These are phyloP conservation scores for Microdochium paspali DNA, from an alignment of 2,329 filamentous ascomycete genomes.

Conservation along the genomic window DNA sequence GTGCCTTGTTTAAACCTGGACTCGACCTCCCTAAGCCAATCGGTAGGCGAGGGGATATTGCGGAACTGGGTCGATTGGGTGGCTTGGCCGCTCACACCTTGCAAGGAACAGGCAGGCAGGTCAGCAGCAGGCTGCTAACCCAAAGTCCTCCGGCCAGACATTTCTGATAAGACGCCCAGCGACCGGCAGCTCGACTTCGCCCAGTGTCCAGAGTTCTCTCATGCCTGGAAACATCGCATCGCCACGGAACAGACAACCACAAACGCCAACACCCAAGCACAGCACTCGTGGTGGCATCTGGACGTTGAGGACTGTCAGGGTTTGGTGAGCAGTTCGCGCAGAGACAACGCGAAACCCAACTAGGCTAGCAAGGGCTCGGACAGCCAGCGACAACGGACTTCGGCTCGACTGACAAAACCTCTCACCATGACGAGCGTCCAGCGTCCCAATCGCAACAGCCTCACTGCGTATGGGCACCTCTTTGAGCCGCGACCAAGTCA, in stretches of 20 bases:
- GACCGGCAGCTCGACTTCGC: neutral
- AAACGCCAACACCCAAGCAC: neutral
- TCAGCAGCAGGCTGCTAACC: neutral
- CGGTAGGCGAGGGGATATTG: neutral
- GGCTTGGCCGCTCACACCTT: neutral
- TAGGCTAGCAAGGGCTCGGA: too few species aligned
- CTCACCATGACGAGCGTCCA: neutral
- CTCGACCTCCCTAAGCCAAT: neutral
- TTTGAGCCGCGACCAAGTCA: neutral
- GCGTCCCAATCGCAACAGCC: neutral
- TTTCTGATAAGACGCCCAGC: neutral
- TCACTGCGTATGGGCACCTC: neutral
- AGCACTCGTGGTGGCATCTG: too few species aligned
- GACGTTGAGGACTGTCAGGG: too few species aligned
- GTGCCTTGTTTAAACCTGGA: conserved; percentile 1
- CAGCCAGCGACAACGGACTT: neutral
- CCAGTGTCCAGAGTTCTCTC: neutral
- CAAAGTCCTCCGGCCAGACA: neutral
- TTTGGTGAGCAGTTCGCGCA: too few species aligned
- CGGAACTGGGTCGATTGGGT: neutral
- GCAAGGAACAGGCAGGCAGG: neutral
- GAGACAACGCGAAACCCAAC: too few species aligned
- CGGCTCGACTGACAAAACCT: neutral
- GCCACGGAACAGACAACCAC: neutral
- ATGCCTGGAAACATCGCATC: neutral